These are phyloP conservation scores for Croton laevigatus DNA, from an alignment of 441 rosid genomes.

Conservation along the genomic window DNA sequence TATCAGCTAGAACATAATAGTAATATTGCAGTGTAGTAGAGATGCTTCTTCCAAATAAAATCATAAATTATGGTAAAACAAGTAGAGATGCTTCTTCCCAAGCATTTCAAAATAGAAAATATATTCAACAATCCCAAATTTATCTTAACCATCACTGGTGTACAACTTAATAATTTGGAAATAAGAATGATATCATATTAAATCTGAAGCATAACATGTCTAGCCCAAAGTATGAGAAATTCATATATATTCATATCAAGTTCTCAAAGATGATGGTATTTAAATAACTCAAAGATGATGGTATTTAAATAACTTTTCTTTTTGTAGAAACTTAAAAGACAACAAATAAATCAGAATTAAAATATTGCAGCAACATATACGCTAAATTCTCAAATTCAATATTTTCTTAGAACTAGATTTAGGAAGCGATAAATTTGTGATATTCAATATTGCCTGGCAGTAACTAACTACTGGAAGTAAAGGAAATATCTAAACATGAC, in stretches of 20 bases:
- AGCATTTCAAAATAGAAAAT: not conserved
- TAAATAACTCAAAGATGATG: conserved; percentile 1
- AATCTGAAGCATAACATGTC: not conserved
- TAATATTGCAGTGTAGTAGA: not conserved
- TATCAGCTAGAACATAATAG: not conserved
- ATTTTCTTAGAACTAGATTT: not conserved
- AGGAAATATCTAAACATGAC: not conserved
- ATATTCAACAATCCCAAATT: not conserved
- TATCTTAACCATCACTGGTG: not conserved
- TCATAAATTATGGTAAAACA: conserved; percentile 1
- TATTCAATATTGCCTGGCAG: not conserved
- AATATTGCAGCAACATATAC: not conserved
- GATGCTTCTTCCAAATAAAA: conserved; percentile 3
- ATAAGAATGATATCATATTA: not conserved
- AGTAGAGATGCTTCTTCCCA: conserved; percentile 2
- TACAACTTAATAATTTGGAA: not conserved
- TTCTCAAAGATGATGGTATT: not conserved
- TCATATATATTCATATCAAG: not conserved
- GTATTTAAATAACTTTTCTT: not conserved
- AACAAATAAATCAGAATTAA: not conserved
- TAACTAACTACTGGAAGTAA: not conserved
- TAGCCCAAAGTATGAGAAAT: not conserved
- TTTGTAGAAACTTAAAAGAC: not conserved
- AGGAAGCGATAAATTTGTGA: not conserved
- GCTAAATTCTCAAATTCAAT: not conserved